Evolutionary conservation across 2,329 filamentous ascomycete genomes (phyloP).

Genomic region (Paecilomyces dactylethromorphus): DNA sequence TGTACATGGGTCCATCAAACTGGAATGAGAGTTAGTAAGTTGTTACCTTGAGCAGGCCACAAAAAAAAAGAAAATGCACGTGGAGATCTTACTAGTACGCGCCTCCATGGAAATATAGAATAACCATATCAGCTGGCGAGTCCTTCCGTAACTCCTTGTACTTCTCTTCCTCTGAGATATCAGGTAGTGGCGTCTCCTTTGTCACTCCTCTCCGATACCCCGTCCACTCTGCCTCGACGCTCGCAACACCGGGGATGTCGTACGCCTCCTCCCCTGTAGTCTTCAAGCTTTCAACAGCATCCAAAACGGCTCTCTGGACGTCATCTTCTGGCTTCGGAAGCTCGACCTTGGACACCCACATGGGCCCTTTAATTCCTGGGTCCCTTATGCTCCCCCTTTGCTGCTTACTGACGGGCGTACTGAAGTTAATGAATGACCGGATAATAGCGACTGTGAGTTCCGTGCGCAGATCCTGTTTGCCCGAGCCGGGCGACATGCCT

Average conservation of each 20-base stretch:
- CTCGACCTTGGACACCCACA: slow-evolving; percentile 72
- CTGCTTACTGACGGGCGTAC: slow-evolving; percentile 50
- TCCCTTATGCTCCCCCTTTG: slow-evolving; percentile 61
- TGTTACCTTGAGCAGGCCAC: too few species aligned
- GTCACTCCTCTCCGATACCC: slow-evolving; percentile 34
- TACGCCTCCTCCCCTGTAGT: slow-evolving; percentile 30
- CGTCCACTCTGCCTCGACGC: slow-evolving; percentile 42
- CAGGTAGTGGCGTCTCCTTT: slow-evolving; percentile 30
- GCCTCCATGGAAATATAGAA: slow-evolving; percentile 43
- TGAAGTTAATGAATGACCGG: slow-evolving; percentile 54
- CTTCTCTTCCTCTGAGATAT: slow-evolving; percentile 37
- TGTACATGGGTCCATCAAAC: slow-evolving; percentile 39
- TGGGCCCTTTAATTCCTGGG: slow-evolving; percentile 64
- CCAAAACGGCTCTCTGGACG: slow-evolving; percentile 29
- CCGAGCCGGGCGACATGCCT: slow-evolving; percentile 60
- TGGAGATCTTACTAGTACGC: slow-evolving; percentile 35
- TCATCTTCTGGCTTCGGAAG: slow-evolving; percentile 51
- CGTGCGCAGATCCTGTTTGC: slow-evolving; percentile 72
- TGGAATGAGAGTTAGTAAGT: slow-evolving; percentile 10
- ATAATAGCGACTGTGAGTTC: slow-evolving; percentile 66
- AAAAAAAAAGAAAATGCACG: not conserved
- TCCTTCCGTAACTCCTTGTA: slow-evolving; percentile 35
- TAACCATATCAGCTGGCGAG: slow-evolving; percentile 32
- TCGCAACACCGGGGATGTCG: slow-evolving; percentile 24
- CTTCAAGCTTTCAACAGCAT: slow-evolving; percentile 33